Evolutionary conservation across 1,284 basidiomycete species (phyloP).

Genomic region (Ganoderma lucidum): DNA sequence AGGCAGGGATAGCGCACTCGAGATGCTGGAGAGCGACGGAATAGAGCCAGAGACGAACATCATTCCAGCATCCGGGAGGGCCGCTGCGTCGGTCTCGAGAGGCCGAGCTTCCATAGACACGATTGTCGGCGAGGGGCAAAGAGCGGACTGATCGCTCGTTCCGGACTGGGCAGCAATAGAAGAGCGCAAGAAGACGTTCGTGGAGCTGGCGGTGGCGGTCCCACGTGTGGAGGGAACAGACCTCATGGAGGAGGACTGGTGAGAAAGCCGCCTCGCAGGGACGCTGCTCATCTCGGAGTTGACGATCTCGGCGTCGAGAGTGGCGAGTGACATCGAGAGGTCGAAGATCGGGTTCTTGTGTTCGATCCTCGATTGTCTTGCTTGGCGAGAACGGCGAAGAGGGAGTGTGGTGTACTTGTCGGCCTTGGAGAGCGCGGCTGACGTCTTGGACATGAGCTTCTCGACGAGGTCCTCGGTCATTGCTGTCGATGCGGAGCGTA

Average conservation of each 20-base stretch:
- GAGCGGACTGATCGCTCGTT: neutral
- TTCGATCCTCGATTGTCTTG: neutral
- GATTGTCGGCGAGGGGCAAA: neutral
- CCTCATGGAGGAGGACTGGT: neutral
- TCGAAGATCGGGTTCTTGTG: neutral
- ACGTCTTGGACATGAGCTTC: neutral
- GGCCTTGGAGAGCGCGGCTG: neutral
- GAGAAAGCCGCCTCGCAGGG: neutral
- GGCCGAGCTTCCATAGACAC: neutral
- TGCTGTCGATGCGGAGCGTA: neutral
- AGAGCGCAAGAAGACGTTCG: neutral
- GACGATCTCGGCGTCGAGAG: neutral
- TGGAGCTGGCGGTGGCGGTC: neutral
- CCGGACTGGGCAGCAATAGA: neutral
- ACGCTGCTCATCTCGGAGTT: neutral
- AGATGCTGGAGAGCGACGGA: neutral
- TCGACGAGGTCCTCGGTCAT: neutral
- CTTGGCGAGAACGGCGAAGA: neutral
- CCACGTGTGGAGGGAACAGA: neutral
- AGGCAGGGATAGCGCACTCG: neutral
- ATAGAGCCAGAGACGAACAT: neutral
- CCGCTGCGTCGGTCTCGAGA: neutral
- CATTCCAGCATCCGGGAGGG: neutral
- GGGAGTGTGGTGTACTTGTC: slow-evolving; percentile 4
- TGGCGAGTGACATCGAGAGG: neutral